Evolutionary conservation across 1,284 basidiomycete genomes (phyloP).

Genomic region (Austroboletus novae-zelandiae): DNA sequence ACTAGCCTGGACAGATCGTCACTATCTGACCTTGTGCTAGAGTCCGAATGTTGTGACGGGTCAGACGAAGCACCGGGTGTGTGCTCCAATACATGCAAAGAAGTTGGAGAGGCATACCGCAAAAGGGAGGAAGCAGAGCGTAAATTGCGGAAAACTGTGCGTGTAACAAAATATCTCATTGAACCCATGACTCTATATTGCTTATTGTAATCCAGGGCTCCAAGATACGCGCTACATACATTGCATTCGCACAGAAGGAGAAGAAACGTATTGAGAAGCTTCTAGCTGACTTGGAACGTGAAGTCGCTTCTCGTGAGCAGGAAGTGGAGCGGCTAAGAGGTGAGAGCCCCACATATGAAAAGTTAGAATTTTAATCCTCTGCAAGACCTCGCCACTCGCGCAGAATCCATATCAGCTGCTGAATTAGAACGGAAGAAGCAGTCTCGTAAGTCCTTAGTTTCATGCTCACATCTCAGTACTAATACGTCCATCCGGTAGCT

Average conservation of each 20-base stretch:
- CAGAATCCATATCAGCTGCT: slow-evolving; percentile 71
- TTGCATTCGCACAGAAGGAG: slow-evolving; percentile 85
- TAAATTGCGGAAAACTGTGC: slow-evolving; percentile 79
- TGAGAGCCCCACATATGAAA: slow-evolving; percentile 22
- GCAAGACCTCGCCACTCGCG: slow-evolving; percentile 63
- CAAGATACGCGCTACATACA: slow-evolving; percentile 89
- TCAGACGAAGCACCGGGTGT: slow-evolving; percentile 84
- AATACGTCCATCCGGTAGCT: slow-evolving; percentile 43
- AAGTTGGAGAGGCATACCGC: slow-evolving; percentile 71
- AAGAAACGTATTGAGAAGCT: slow-evolving; percentile 72
- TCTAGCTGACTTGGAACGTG: slow-evolving; percentile 50
- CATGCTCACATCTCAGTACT: slow-evolving; percentile 21
- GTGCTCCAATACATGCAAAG: slow-evolving; percentile 79
- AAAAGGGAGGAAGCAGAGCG: slow-evolving; percentile 66
- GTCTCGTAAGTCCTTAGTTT: slow-evolving; percentile 61
- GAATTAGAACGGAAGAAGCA: slow-evolving; percentile 79
- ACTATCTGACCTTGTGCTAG: slow-evolving; percentile 40
- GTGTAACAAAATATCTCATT: slow-evolving; percentile 21
- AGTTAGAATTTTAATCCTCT: slow-evolving; percentile 1
- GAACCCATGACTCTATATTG: neutral
- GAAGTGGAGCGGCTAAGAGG: slow-evolving; percentile 71
- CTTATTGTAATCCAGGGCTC: slow-evolving; percentile 57
- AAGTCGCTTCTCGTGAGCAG: slow-evolving; percentile 61
- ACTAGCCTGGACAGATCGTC: neutral
- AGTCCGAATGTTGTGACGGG: slow-evolving; percentile 96